Base-by-base conservation (phyloP, 2,329 filamentous ascomycete genomes). In the Epichloe sibirici region DNA sequence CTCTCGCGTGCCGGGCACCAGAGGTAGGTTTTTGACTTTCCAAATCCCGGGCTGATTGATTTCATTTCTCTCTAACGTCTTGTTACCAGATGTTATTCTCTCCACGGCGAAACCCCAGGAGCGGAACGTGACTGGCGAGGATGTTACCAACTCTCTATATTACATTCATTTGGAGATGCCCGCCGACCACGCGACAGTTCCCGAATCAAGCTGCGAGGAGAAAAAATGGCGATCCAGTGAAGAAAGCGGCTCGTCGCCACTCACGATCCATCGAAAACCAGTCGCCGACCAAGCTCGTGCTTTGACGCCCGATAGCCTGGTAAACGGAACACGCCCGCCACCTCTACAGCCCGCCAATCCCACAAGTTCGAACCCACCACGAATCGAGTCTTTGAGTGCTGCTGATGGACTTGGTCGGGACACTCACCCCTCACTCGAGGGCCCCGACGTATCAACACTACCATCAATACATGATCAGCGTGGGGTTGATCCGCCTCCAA, bases 141-240 rank as follows among this genome's bases (percentile, higher is more conserved):
- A 96, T 64, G 84, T 98, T 48, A 81, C 85, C 52, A 88, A 83
- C 61, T 95, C 86, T 13, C 76, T 98, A 5, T 98, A 97, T 70
- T 97, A 93, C 65, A 74, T 96, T 51, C 91, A 97, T 68, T 78
- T 94, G 40, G 62, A 65, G 52, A 51, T 55, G 7, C 74, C 77
- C 2, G 78, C 80, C 3, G 74, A 80, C 40, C 79, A 87, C 55
- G 35, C 65, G 72, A 15, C 59, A 59, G 38, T 53, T 51, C 56
- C 64, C 9, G 59, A 61, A 34, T 57, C 63, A 45, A 50, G 58
- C 15, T 57, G 56, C 44, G 59, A 64, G 25, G 64, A 68, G 6
- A 61, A 60, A 39, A 62, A 66, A 47, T 65, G 69, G 55, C 68
- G 71, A 46, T 70, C 71, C 34, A 74, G 74, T 57, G 66, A 70